Percentiles rank a stretch among this genome's conserved stretches.
phyloP scores from a whole-genome alignment of 768 basidiomycete genomes.

The Scleroderma citrinum region DNA sequence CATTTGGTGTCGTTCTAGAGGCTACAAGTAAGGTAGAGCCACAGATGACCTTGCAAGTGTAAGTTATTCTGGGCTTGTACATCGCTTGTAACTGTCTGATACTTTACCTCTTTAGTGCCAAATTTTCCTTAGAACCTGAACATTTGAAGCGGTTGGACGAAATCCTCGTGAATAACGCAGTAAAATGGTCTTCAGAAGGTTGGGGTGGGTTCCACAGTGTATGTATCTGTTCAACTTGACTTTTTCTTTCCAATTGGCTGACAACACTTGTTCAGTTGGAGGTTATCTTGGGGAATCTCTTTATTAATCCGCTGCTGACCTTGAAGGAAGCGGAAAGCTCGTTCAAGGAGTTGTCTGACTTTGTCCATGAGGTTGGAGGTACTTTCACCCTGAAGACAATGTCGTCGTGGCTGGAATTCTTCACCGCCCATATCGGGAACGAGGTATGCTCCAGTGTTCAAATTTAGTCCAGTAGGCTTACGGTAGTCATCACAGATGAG shows the following conservation, averaged over 20 bases:
- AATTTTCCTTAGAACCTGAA: constrained; percentile 18
- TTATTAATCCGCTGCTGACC: constrained; percentile 39
- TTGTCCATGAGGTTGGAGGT: constrained; percentile 22
- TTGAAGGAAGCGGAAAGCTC: constrained; percentile 35
- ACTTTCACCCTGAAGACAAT: constrained; percentile 25
- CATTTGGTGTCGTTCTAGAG: constrained; percentile 34
- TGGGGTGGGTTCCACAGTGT: constrained; percentile 34
- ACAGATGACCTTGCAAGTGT: constrained; percentile 1
- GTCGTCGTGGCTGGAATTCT: constrained; percentile 29
- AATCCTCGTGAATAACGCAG: constrained; percentile 25
- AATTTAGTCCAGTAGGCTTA: background rate
- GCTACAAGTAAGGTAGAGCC: constrained; percentile 1
- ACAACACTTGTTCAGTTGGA: constrained; percentile 2
- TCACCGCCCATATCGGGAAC: constrained; percentile 17
- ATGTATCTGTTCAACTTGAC: constrained; percentile 22
- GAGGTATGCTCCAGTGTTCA: background rate
- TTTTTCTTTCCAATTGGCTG: background rate
- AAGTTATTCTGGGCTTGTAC: background rate
- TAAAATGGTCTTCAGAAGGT: constrained; percentile 28
- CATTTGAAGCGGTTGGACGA: constrained; percentile 20
- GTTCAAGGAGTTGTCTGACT: constrained; percentile 28
- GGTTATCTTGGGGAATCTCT: constrained; percentile 17
- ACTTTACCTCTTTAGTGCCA: constrained; percentile 13
- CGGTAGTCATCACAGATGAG: constrained; percentile 23
- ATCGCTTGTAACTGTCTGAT: background rate